phyloP scores from a whole-genome alignment of 305 asterid genomes.

The Withania somnifera region DNA sequence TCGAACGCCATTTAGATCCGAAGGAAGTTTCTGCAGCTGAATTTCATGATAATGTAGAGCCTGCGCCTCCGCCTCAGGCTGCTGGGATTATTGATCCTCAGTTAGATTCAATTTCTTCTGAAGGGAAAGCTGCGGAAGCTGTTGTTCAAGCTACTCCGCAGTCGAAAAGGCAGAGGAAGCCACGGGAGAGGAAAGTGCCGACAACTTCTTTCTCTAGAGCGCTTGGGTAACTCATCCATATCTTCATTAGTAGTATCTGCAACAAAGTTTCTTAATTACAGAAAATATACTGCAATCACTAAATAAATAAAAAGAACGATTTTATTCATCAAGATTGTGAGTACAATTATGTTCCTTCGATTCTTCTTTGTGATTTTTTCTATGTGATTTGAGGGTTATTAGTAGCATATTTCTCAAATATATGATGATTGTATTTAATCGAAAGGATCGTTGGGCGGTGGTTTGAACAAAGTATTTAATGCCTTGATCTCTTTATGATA shows the following conservation, averaged over 20 bases:
- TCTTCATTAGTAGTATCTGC: background rate
- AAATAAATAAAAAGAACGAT: too few relatives aligned
- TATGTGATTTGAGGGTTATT: too few relatives aligned
- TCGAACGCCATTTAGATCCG: background rate
- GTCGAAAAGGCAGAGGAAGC: constrained; percentile 43
- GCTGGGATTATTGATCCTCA: background rate
- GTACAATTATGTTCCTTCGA: too few relatives aligned
- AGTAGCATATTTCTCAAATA: too few relatives aligned
- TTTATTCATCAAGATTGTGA: too few relatives aligned
- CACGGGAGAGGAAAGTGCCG: constrained; percentile 87
- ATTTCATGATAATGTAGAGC: background rate
- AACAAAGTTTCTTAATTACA: too few relatives aligned
- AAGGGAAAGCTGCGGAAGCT: constrained; percentile 4
- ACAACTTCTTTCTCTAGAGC: constrained; percentile 87
- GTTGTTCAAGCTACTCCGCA: constrained; percentile 6
- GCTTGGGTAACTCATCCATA: constrained; percentile 38
- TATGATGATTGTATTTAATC: too few relatives aligned
- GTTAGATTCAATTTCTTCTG: constrained; percentile 12
- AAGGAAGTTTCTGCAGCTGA: background rate
- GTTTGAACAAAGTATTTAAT: too few relatives aligned
- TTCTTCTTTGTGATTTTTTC: too few relatives aligned
- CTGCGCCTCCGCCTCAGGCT: background rate
- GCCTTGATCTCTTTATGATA: too few relatives aligned
- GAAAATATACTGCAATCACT: too few relatives aligned
- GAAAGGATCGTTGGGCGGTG: too few relatives aligned